Conservation (phyloP, 345 rosid genomes). For the Eucalyptus lansdowneana region DNA sequence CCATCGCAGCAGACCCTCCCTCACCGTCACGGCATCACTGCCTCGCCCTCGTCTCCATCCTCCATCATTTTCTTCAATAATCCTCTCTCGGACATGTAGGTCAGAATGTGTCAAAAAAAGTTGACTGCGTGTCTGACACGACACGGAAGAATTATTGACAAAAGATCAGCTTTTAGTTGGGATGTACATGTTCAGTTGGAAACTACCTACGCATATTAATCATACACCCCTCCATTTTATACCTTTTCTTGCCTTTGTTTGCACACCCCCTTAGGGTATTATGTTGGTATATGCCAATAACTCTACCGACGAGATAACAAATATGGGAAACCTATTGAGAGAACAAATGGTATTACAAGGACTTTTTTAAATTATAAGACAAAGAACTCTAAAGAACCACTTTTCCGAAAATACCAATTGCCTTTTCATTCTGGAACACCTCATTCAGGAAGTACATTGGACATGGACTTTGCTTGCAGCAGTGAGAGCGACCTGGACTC, state of each 20-base stretch:
- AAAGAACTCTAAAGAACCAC: background rate
- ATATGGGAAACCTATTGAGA: slow-evolving; percentile 57
- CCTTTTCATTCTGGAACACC: background rate
- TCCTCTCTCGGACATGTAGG: too few species aligned
- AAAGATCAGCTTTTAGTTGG: too few species aligned
- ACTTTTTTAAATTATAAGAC: background rate
- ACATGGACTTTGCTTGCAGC: background rate
- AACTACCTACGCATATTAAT: too few species aligned
- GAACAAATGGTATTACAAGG: background rate
- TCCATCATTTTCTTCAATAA: too few species aligned
- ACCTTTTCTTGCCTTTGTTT: slow-evolving; percentile 12
- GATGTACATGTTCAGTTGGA: too few species aligned
- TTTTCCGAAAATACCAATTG: background rate
- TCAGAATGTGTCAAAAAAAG: too few species aligned
- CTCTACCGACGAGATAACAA: slow-evolving; percentile 63
- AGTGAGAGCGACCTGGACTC: background rate
- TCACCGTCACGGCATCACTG: too few species aligned
- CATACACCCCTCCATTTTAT: too few species aligned
- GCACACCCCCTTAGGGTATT: slow-evolving; percentile 80
- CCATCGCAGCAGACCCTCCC: too few species aligned
- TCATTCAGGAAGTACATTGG: background rate
- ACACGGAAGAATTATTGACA: too few species aligned
- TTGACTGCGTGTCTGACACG: too few species aligned
- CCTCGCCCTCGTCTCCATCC: too few species aligned
- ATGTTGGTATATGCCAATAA: slow-evolving; percentile 57